Evolutionary conservation across 2,329 filamentous ascomycete genomes (phyloP).

Genomic region (Arthrobotrys sinensis): DNA sequence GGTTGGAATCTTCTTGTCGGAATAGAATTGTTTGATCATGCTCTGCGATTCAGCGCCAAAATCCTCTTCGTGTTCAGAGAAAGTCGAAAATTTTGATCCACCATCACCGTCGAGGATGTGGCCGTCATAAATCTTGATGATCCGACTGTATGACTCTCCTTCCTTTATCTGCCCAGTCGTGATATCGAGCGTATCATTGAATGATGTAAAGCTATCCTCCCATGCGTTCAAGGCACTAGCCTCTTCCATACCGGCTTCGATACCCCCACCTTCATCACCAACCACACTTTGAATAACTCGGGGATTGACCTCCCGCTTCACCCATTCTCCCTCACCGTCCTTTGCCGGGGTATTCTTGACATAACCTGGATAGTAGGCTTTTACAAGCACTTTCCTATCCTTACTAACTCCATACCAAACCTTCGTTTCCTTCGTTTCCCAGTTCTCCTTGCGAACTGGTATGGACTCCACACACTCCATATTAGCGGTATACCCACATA

Average conservation of each 20-base stretch:
- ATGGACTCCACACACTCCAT: conserved; percentile 78
- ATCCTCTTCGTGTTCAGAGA: conserved; percentile 56
- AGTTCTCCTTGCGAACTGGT: conserved; percentile 37
- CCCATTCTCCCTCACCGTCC: conserved; percentile 68
- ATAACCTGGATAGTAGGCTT: conserved; percentile 76
- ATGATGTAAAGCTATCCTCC: conserved; percentile 67
- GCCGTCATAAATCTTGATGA: conserved; percentile 57
- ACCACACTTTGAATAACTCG: conserved; percentile 77
- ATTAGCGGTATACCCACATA: conserved; percentile 84
- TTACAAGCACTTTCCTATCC: conserved; percentile 78
- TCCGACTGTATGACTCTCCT: conserved; percentile 45
- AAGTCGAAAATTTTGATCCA: conserved; percentile 52
- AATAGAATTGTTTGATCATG: conserved; percentile 45
- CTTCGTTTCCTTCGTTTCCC: conserved; percentile 59
- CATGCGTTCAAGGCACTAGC: conserved; percentile 71
- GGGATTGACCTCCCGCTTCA: conserved; percentile 72
- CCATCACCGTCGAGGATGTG: conserved; percentile 52
- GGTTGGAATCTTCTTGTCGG: conserved; percentile 55
- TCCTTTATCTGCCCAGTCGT: conserved; percentile 50
- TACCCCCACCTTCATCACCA: conserved; percentile 62
- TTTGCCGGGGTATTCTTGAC: conserved; percentile 47
- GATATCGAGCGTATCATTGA: conserved; percentile 38
- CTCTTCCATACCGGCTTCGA: conserved; percentile 80
- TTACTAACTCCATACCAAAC: conserved; percentile 78
- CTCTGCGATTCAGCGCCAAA: conserved; percentile 49